A percentile compares a stretch with the other conserved stretches of the same genome.
Evolutionary conservation across 2,329 filamentous ascomycete genomes (phyloP).

Genomic region (Diaporthe caulivora): DNA sequence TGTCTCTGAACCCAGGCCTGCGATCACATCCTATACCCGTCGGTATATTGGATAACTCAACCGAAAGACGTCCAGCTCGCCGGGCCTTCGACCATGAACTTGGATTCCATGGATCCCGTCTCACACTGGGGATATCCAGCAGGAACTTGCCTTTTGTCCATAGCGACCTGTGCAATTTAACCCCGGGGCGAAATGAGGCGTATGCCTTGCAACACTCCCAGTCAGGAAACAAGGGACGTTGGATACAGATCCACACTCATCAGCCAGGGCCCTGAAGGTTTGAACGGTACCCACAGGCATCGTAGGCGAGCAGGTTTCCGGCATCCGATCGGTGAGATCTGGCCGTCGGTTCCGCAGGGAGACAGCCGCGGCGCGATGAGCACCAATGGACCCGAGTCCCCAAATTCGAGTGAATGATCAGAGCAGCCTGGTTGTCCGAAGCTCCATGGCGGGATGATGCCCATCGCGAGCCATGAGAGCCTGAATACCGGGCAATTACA

Average conservation of each 20-base stretch:
- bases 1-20: not conserved
- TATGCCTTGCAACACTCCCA: not conserved
- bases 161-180: not conserved
- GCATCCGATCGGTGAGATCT: conserved; percentile 28
- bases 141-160: not conserved
- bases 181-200: not conserved
- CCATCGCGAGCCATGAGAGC: not conserved
- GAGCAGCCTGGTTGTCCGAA: not conserved
- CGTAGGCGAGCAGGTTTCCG: conserved; percentile 9
- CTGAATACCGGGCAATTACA: conserved; percentile 4
- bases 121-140: not conserved
- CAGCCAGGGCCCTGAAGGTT: not conserved
- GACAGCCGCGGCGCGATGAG: not conserved
- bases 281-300: conserved; percentile 1
- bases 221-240: not conserved
- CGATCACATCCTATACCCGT: not conserved
- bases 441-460: not conserved
- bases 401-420: not conserved
- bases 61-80: not conserved
- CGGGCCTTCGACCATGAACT: not conserved
- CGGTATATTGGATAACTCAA: not conserved
- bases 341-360: not conserved
- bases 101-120: not conserved
- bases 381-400: conserved; percentile 2
- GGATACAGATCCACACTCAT: not conserved